Percentiles rank a stretch among this genome's conserved stretches.
Evolutionary conservation across 208 protist genomes (phyloP).

Genomic region (Trypanosoma lewisi): DNA sequence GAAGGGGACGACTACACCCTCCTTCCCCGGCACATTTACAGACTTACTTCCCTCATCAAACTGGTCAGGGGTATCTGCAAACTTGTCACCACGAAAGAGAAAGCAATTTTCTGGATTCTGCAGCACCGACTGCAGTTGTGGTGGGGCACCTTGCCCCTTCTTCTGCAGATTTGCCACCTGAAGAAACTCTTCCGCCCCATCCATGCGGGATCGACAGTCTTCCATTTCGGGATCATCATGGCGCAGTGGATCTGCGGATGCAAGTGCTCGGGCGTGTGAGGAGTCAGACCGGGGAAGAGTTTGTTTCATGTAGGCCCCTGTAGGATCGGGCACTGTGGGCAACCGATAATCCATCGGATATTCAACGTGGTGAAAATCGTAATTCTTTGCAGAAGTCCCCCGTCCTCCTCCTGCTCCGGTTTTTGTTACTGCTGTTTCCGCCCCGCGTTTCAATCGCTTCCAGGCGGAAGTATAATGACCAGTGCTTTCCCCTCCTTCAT

Average conservation of each 20-base stretch:
- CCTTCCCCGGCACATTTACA: neutral
- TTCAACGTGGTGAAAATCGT: neutral
- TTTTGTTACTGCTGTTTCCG: neutral
- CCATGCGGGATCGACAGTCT: neutral
- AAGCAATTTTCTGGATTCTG: neutral
- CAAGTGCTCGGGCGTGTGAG: neutral
- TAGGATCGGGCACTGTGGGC: neutral
- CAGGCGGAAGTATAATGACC: neutral
- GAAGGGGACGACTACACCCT: neutral
- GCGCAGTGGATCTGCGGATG: neutral
- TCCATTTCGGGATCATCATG: neutral
- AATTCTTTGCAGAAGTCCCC: neutral
- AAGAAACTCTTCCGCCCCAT: neutral
- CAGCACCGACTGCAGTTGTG: neutral
- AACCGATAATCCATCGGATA: neutral
- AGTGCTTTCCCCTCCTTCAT: neutral
- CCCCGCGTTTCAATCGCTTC: neutral
- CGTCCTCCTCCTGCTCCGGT: no score
- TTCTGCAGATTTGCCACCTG: neutral
- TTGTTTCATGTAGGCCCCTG: neutral
- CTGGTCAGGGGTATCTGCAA: neutral
- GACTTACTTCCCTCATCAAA: neutral
- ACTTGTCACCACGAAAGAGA: neutral
- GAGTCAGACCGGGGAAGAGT: neutral
- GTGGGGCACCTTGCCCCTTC: neutral